Percentiles rank a stretch among this genome's conserved stretches.
phyloP scores from a whole-genome alignment of 805 yeast species.

The Metschnikowia picachoensis region DNA sequence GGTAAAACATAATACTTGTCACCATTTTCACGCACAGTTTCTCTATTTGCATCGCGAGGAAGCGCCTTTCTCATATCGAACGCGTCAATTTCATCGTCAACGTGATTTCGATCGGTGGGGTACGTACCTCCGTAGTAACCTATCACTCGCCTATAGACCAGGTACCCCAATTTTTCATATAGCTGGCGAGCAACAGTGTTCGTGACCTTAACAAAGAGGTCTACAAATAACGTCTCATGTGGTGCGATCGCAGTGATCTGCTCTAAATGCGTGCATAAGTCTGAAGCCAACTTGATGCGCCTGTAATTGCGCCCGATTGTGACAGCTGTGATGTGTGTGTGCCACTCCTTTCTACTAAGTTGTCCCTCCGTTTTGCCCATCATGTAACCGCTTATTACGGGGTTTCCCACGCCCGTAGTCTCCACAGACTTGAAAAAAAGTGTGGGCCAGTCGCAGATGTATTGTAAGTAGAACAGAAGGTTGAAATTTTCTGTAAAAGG shows the following conservation, averaged over 20 bases:
- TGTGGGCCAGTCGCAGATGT: slow-evolving; percentile 83
- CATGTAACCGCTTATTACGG: slow-evolving; percentile 65
- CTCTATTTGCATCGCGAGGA: slow-evolving; percentile 50
- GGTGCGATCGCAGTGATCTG: slow-evolving; percentile 68
- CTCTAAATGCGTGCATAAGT: slow-evolving; percentile 70
- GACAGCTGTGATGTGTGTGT: slow-evolving; percentile 94
- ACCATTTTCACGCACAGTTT: slow-evolving; percentile 60
- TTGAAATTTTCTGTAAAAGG: slow-evolving; percentile 90
- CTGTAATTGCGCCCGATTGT: slow-evolving; percentile 82
- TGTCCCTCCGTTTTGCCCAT: slow-evolving; percentile 95
- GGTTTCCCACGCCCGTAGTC: slow-evolving; percentile 2
- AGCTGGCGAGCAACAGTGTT: slow-evolving; percentile 74
- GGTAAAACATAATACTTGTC: slow-evolving; percentile 58
- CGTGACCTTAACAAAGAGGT: slow-evolving; percentile 85
- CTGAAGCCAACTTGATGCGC: slow-evolving; percentile 80
- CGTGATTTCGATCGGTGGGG: slow-evolving; percentile 44
- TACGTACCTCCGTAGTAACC: slow-evolving; percentile 71
- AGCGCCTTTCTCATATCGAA: slow-evolving; percentile 77
- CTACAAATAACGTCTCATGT: slow-evolving; percentile 78
- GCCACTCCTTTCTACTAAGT: slow-evolving; percentile 71
- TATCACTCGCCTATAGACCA: slow-evolving; percentile 79
- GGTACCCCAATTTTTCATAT: slow-evolving; percentile 84
- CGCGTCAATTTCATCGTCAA: slow-evolving; percentile 75
- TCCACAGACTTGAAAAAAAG: slow-evolving; percentile 74
- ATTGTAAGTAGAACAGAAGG: slow-evolving; percentile 76